Evolutionary conservation across 2,329 filamentous ascomycete species (phyloP).

Genomic region (Aspergillus persii): DNA sequence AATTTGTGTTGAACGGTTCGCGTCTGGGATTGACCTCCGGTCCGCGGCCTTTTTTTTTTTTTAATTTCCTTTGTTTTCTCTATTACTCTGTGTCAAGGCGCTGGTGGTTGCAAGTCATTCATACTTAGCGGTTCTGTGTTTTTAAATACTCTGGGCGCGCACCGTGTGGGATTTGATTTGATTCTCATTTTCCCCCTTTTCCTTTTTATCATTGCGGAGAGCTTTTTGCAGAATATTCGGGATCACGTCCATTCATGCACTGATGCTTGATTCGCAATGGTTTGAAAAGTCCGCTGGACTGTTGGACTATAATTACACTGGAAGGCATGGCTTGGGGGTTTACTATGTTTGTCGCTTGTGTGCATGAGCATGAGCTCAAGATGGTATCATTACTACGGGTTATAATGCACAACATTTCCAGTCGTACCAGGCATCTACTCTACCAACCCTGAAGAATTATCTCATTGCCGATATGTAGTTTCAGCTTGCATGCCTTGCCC

Average conservation of each 20-base stretch:
- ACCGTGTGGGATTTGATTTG: slow-evolving; percentile 15
- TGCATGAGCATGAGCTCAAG: not conserved
- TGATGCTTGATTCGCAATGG: slow-evolving; percentile 14
- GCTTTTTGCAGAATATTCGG: slow-evolving; percentile 16
- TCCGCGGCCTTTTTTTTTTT: slow-evolving; percentile 9
- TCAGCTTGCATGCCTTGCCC: not conserved
- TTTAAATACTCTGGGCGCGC: slow-evolving; percentile 13
- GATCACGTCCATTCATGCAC: slow-evolving; percentile 15
- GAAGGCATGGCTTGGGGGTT: not conserved
- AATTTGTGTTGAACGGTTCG: slow-evolving; percentile 5
- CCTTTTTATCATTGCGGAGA: slow-evolving; percentile 17
- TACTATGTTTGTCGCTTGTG: not conserved
- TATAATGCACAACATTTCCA: not conserved
- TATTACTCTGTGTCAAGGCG: slow-evolving; percentile 25
- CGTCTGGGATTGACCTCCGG: slow-evolving; percentile 7
- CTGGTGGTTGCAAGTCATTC: slow-evolving; percentile 32
- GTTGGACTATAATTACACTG: not conserved
- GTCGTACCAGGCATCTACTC: not conserved
- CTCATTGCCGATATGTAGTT: not conserved
- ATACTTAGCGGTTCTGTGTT: slow-evolving; percentile 21
- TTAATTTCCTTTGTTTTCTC: slow-evolving; percentile 13
- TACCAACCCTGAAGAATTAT: too few relatives aligned
- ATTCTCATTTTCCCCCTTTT: not conserved
- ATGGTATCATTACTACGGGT: not conserved
- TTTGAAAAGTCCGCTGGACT: slow-evolving; percentile 18